Evolutionary conservation across 2,329 filamentous ascomycete species (phyloP).

Genomic region (Ophiostoma sp.): DNA sequence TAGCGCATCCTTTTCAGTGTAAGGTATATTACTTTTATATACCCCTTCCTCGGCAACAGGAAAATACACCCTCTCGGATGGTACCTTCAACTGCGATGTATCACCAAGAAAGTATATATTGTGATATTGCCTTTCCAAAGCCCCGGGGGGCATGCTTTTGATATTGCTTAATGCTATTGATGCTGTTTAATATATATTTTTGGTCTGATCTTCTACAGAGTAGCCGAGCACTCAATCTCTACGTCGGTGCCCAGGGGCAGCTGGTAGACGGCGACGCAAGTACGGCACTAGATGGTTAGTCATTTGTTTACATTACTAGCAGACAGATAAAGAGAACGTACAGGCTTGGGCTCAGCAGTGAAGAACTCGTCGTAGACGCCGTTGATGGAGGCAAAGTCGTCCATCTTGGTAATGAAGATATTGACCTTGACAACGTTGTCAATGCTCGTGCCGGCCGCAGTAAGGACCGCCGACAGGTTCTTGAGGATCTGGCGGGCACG

Average conservation of each 20-base stretch:
- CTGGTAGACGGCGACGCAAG: constrained; percentile 68
- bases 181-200: neutral
- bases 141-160: neutral
- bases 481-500: constrained; percentile 49
- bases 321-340: constrained; percentile 30
- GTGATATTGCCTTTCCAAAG: neutral
- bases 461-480: constrained; percentile 55
- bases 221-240: constrained; percentile 62
- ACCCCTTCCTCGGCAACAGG: neutral
- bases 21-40: constrained; percentile 2
- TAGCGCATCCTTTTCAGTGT: constrained; percentile 7
- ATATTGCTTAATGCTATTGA: neutral
- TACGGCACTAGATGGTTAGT: constrained; percentile 40
- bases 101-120: neutral
- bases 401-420: constrained; percentile 60
- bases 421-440: constrained; percentile 62
- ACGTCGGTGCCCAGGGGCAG: constrained; percentile 65
- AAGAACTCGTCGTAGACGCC: constrained; percentile 50
- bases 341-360: constrained; percentile 41
- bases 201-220: constrained; percentile 9
- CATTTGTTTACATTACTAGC: no score
- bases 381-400: constrained; percentile 56
- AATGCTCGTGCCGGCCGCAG: constrained; percentile 54
- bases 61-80: neutral
- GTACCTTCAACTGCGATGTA: neutral